Evolutionary conservation across 2,329 filamentous ascomycete species (phyloP).

Genomic region (Xylaria sp.): DNA sequence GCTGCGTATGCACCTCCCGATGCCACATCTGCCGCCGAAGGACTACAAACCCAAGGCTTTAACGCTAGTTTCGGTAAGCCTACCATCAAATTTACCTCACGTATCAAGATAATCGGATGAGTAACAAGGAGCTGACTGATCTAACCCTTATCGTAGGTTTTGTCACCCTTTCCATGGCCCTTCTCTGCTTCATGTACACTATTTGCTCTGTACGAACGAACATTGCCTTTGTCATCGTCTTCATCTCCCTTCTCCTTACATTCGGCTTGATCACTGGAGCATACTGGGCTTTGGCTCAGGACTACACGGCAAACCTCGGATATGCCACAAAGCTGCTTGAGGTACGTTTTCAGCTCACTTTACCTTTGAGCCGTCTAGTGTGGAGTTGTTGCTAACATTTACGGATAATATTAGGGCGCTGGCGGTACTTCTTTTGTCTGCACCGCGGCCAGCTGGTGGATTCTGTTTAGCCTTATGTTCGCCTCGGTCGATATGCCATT

Average conservation of each 20-base stretch:
- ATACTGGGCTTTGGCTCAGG: conserved; percentile 67
- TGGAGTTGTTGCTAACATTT: conserved; percentile 7
- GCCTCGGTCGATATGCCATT: conserved; percentile 41
- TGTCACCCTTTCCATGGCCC: conserved; percentile 63
- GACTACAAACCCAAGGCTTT: conserved; percentile 61
- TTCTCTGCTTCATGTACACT: conserved; percentile 75
- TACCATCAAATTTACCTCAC: background rate
- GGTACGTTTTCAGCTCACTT: conserved; percentile 37
- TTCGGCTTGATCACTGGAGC: conserved; percentile 70
- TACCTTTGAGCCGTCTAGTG: background rate
- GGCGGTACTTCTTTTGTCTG: conserved; percentile 39
- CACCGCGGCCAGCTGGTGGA: conserved; percentile 40
- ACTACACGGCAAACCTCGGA: conserved; percentile 48
- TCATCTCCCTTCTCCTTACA: conserved; percentile 68
- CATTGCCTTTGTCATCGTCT: conserved; percentile 75
- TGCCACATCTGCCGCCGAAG: conserved; percentile 51
- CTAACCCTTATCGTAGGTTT: conserved; percentile 15
- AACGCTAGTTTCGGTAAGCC: conserved; percentile 65
- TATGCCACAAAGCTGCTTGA: conserved; percentile 48
- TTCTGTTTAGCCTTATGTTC: conserved; percentile 39
- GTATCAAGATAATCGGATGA: background rate
- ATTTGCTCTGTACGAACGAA: conserved; percentile 79
- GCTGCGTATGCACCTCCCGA: conserved; percentile 55
- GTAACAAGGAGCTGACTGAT: conserved; percentile 3
- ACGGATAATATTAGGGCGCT: conserved; percentile 29